These are phyloP conservation scores for Myrica gale DNA, from an alignment of 306 rosid species.

Conservation along the genomic window DNA sequence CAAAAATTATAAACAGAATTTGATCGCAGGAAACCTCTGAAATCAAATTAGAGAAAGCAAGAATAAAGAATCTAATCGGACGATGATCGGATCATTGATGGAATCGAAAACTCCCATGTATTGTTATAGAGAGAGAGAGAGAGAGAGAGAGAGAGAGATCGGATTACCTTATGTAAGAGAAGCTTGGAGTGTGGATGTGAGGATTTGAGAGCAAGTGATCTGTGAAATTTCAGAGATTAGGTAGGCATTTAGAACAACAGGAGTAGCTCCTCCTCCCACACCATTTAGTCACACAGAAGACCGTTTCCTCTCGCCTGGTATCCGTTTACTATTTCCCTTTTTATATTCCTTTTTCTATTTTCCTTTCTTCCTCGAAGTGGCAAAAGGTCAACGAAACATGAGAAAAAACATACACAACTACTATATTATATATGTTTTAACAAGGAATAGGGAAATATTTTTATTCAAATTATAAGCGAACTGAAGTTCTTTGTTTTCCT, in stretches of 20 bases:
- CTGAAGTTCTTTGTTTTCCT: too few relatives aligned
- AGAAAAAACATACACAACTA: too few relatives aligned
- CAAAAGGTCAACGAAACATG: too few relatives aligned
- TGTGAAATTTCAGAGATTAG: constrained; percentile 11
- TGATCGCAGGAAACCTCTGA: not conserved
- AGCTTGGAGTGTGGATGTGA: not conserved
- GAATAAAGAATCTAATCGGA: constrained; percentile 3
- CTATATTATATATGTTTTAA: too few relatives aligned
- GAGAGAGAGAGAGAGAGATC: constrained; percentile 2
- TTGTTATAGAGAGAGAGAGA: not conserved
- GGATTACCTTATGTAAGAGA: constrained; percentile 8
- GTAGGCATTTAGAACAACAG: constrained; percentile 8
- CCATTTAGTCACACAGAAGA: constrained; percentile 26
- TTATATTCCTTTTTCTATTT: not conserved
- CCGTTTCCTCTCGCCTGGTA: constrained; percentile 33
- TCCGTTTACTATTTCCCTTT: not conserved
- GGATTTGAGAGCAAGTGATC: constrained; percentile 20
- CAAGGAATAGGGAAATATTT: too few relatives aligned
- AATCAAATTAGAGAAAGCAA: not conserved
- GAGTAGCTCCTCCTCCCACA: constrained; percentile 48
- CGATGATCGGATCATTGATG: constrained; percentile 19
- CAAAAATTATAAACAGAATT: not conserved
- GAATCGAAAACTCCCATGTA: not conserved
- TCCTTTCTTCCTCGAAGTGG: too few relatives aligned
- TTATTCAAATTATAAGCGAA: too few relatives aligned